phyloP scores from a whole-genome alignment of 176 grass and related monocot genomes.

The Carex littledalei region DNA sequence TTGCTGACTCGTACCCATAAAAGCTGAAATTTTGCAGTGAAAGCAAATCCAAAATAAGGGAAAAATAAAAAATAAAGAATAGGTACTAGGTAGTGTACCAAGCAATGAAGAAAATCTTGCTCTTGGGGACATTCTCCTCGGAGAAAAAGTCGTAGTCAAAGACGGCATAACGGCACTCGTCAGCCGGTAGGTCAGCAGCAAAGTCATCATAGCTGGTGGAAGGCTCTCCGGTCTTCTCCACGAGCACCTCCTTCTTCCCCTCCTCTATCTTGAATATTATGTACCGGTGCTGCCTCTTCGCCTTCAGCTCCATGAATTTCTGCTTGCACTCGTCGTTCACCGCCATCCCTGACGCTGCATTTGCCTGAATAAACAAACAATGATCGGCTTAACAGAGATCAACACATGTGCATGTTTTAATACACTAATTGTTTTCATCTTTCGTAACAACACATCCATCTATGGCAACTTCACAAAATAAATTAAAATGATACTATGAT shows the following conservation, averaged over 20 bases:
- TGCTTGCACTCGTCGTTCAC: constrained; percentile 69
- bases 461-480: not conserved
- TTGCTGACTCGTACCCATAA: not conserved
- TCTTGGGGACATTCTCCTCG: constrained; percentile 71
- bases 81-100: constrained; percentile 36
- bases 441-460: not conserved
- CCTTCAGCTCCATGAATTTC: constrained; percentile 73
- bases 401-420: not conserved
- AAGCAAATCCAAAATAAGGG: not conserved
- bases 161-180: constrained; percentile 71
- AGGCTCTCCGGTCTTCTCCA: constrained; percentile 56
- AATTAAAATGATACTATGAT: not conserved
- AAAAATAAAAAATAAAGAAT: too few species aligned
- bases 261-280: constrained; percentile 64
- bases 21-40: not conserved
- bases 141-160: constrained; percentile 78
- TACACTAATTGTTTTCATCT: not conserved
- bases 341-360: constrained; percentile 56
- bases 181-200: constrained; percentile 34
- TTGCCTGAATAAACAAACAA: constrained; percentile 30
- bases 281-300: constrained; percentile 73
- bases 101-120: constrained; percentile 83
- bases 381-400: not conserved
- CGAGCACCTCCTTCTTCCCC: constrained; percentile 53
- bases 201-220: constrained; percentile 55